Percentiles rank a stretch among this genome's conserved stretches.
Conservation (phyloP, 352 stramenopile genomes). For the Pythium insidiosum region DNA sequence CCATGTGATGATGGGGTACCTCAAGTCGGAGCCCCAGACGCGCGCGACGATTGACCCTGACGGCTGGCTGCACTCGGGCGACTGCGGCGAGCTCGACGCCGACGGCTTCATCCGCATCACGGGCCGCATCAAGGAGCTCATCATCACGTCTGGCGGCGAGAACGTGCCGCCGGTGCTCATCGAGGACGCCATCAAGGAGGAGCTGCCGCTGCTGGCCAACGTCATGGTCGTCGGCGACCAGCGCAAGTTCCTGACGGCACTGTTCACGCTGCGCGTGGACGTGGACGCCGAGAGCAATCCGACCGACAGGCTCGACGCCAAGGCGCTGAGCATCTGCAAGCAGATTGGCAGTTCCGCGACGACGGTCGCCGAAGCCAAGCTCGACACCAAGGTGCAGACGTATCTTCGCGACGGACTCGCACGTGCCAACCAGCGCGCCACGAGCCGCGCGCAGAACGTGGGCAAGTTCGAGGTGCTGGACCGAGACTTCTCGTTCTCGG, state of each 20-base stretch:
- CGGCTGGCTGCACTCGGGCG: conserved; percentile 91
- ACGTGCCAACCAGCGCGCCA: conserved; percentile 63
- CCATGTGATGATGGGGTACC: conserved; percentile 88
- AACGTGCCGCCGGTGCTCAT: conserved; percentile 92
- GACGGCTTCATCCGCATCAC: conserved; percentile 93
- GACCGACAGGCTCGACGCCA: conserved; percentile 72
- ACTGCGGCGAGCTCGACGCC: conserved; percentile 87
- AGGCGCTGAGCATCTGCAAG: conserved; percentile 44
- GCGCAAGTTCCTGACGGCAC: conserved; percentile 88
- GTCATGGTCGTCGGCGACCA: too few species aligned
- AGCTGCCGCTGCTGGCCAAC: conserved; percentile 83
- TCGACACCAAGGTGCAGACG: conserved; percentile 64
- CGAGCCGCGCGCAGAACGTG: conserved; percentile 78
- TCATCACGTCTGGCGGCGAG: conserved; percentile 93
- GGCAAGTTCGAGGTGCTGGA: conserved; percentile 85
- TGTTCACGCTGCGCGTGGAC: conserved; percentile 84
- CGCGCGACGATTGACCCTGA: conserved; percentile 89
- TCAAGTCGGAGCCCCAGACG: conserved; percentile 69
- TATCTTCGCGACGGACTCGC: conserved; percentile 71
- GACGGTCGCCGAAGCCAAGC: conserved; percentile 60
- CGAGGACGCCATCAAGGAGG: conserved; percentile 88
- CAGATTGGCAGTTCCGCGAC: conserved; percentile 61
- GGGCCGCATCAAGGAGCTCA: conserved; percentile 94
- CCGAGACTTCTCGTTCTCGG: conserved; percentile 86
- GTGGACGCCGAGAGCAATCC: conserved; percentile 73